Base-by-base conservation (phyloP, 129 eudicot species). In the sunflower (Helianthus annuus) region DNA sequence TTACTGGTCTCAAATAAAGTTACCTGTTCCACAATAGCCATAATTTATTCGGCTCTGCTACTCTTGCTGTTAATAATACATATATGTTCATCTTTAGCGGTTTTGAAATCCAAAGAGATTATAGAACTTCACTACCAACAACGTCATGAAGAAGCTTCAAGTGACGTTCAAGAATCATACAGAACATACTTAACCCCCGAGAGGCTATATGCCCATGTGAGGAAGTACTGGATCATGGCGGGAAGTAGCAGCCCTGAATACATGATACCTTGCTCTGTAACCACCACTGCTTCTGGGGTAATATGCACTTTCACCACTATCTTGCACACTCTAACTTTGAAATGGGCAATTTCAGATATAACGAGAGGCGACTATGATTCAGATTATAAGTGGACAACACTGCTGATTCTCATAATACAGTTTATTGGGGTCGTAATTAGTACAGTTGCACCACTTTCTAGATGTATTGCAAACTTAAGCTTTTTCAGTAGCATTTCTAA, bases 61-160 rank as follows among this genome's bases (percentile, higher is more conserved):
- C 24, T 68, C 59, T 2, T 68, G 27, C n/a, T 68, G 61, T 40
- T 51, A 27, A 49, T 68, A 48, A 48, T 51, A 49, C 48, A 51
- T 10, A 34, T 51, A 14, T 49, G 61, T 68, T 68, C 73, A 9
- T 49, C 60, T 49, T 29, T 68, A 1, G 61, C 48, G 45, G 51
- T 49, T 7, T 4, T 49, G n/a, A 13, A 49, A n/a, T 49, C 32
- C 34, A 68, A 51, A 49, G 15, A 32, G 48, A 68, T 68, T 6
- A 27, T 68, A 4, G 71, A 68, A 32, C 29, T 15, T 14, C 51
- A 29, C 13, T 68, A 68, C 72, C 72, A 68, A 48, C 14, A 3
- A 68, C 6, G 39, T 2, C 15, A 29, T 27, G 40, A 32, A 8
- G 15, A 14, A 27, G 24, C 61, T 68, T 29, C 34, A 15, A 12